Base-by-base conservation (phyloP, 1,284 basidiomycete species). In the Laetiporus sulphureus region DNA sequence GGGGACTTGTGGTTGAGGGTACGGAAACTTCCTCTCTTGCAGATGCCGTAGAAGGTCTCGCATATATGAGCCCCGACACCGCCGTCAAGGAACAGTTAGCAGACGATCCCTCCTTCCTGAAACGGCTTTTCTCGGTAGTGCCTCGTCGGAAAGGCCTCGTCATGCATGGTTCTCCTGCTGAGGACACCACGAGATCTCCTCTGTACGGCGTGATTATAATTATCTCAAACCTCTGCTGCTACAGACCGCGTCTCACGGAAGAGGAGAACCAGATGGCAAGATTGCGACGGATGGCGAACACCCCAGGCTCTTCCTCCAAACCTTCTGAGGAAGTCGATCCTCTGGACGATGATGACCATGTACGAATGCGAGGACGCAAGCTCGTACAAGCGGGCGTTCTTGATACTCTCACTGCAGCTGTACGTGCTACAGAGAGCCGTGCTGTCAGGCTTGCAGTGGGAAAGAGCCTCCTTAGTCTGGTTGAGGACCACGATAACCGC, bases 211-310 rank as follows among this genome's bases (percentile, higher is more conserved):
- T 91, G 27, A 72, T 85, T 21, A 72, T 79, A 35, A 81, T 93
- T 43, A 73, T 90, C 35, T 65, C 72, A 41, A 91, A 94, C 57
- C 61, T 95, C 25, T 80, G 79, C 32, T 64, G 72, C 6, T 86
- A 86, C 56, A 79, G 73, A 38, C 80, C 82, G 6, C 73, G 72
- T 8, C 65, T 91, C 15, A 83, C 76, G 1, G 79, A 85, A 39
- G 89, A 94, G 57, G 83, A 94, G 51, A 69, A 73, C 27, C 88
- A 94, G 55, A 75, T 93, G 8, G 80, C 80, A 36, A 87, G 81
- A 54, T 66, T 93, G 33, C 75, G 77, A 48, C 69, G 68, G 41
- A 85, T 94, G 81, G 76, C 88, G 3, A 77, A 79, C 44, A 42
- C 63, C 32, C 49, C 58, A 22, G 49, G 50, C 22, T 41, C 51